phyloP scores from a whole-genome alignment of 805 yeast genomes.

The Teunomyces panamensis region DNA sequence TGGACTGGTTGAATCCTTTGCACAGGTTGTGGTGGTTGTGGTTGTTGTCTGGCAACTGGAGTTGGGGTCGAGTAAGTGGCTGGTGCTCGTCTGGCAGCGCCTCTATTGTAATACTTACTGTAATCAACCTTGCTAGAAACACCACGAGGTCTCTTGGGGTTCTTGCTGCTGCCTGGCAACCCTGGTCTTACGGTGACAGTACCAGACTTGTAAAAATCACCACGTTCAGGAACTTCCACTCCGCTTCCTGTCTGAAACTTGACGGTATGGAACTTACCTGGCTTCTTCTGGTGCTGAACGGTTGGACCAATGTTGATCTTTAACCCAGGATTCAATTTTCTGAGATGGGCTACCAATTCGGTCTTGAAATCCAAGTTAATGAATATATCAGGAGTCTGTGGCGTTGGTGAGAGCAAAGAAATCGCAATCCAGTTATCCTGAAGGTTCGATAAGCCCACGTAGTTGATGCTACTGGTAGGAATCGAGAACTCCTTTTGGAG shows the following conservation, averaged over 20 bases:
- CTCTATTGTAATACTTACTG: slow-evolving; percentile 40
- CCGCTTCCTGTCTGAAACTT: slow-evolving; percentile 60
- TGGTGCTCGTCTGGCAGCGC: slow-evolving; percentile 12
- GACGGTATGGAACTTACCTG: slow-evolving; percentile 76
- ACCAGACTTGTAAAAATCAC: slow-evolving; percentile 85
- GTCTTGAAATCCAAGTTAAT: slow-evolving; percentile 84
- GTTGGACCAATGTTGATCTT: slow-evolving; percentile 66
- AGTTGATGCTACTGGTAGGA: slow-evolving; percentile 55
- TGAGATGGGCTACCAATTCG: slow-evolving; percentile 75
- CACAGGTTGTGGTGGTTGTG: slow-evolving; percentile 12
- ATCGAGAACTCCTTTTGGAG: slow-evolving; percentile 64
- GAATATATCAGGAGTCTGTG: slow-evolving; percentile 70
- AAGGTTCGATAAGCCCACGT: slow-evolving; percentile 64
- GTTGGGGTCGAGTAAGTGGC: slow-evolving; percentile 12
- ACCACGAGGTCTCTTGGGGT: slow-evolving; percentile 75
- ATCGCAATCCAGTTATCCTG: slow-evolving; percentile 94
- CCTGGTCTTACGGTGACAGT: slow-evolving; percentile 81
- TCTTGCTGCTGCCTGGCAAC: slow-evolving; percentile 65
- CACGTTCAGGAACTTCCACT: slow-evolving; percentile 53
- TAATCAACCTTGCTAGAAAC: slow-evolving; percentile 36
- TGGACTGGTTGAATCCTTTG: slow-evolving; percentile 24
- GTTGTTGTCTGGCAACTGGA: slow-evolving; percentile 13
- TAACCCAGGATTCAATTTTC: slow-evolving; percentile 55
- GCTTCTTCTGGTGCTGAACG: slow-evolving; percentile 84
- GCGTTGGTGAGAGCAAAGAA: slow-evolving; percentile 45